Conservation (phyloP, 192 early-diverging fungal genomes). For the Phlyctochytrium bullatum region DNA sequence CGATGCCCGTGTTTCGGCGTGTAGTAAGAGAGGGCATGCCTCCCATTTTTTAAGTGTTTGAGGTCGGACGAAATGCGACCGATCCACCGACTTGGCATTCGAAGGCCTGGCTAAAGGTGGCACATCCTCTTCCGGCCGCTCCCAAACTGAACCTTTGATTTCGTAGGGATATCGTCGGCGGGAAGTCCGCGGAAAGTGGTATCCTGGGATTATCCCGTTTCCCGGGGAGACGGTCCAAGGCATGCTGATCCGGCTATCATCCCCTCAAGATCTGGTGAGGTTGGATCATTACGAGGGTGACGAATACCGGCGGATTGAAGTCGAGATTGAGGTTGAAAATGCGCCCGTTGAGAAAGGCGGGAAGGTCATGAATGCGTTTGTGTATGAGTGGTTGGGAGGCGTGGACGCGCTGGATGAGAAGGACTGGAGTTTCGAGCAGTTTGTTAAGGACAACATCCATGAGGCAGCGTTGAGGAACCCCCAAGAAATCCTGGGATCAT, state of each 20-base stretch:
- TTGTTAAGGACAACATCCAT: neutral
- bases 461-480: neutral
- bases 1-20: neutral
- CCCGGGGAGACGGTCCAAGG: neutral
- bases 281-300: conserved; percentile 21
- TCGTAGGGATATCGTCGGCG: too few species aligned
- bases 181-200: neutral
- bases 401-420: neutral
- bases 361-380: neutral
- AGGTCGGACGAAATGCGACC: too few species aligned
- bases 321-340: neutral
- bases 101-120: too few species aligned
- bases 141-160: too few species aligned
- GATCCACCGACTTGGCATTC: too few species aligned
- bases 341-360: too few species aligned
- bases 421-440: neutral
- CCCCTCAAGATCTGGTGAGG: neutral
- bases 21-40: too few species aligned
- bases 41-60: too few species aligned
- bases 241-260: neutral
- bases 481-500: too few species aligned
- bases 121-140: too few species aligned
- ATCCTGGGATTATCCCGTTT: neutral
- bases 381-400: neutral
- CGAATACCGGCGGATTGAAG: conserved; percentile 10